phyloP scores from a whole-genome alignment of 2,329 filamentous ascomycete species.

The Trichoderma oligosporum region DNA sequence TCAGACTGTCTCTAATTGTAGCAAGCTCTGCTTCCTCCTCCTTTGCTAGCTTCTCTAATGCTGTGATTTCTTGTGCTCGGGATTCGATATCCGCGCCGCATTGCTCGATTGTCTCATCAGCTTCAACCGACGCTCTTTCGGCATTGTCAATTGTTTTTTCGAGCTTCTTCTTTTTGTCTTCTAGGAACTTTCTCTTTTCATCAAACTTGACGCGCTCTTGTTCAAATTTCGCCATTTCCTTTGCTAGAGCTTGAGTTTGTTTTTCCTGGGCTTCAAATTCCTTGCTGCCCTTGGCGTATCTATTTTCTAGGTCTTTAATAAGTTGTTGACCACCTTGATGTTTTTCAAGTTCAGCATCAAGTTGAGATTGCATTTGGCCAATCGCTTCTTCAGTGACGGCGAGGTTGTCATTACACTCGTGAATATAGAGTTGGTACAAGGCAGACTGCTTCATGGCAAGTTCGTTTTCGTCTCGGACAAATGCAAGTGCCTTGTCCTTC shows the following conservation, averaged over 20 bases:
- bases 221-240: constrained; percentile 88
- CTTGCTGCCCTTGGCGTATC: constrained; percentile 76
- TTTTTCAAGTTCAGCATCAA: constrained; percentile 85
- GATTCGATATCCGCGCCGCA: constrained; percentile 74
- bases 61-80: constrained; percentile 67
- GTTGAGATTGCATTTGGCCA: constrained; percentile 79
- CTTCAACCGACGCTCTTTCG: constrained; percentile 69
- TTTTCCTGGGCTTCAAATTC: constrained; percentile 82
- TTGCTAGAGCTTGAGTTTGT: constrained; percentile 70
- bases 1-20: constrained; percentile 79
- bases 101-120: constrained; percentile 72
- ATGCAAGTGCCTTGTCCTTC: constrained; percentile 89
- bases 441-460: constrained; percentile 83
- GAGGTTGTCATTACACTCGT: constrained; percentile 85
- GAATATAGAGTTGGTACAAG: constrained; percentile 86
- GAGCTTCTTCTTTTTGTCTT: constrained; percentile 88
- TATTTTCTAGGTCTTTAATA: constrained; percentile 84
- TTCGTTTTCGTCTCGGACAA: constrained; percentile 89
- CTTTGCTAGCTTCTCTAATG: constrained; percentile 72
- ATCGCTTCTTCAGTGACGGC: constrained; percentile 86
- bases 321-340: constrained; percentile 84
- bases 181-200: constrained; percentile 93
- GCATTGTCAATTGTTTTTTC: constrained; percentile 81
- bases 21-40: constrained; percentile 77
- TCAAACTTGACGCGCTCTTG: constrained; percentile 97